These are phyloP conservation scores for Aspergillus ustus DNA, from an alignment of 2,329 filamentous ascomycete species.

Conservation along the genomic window DNA sequence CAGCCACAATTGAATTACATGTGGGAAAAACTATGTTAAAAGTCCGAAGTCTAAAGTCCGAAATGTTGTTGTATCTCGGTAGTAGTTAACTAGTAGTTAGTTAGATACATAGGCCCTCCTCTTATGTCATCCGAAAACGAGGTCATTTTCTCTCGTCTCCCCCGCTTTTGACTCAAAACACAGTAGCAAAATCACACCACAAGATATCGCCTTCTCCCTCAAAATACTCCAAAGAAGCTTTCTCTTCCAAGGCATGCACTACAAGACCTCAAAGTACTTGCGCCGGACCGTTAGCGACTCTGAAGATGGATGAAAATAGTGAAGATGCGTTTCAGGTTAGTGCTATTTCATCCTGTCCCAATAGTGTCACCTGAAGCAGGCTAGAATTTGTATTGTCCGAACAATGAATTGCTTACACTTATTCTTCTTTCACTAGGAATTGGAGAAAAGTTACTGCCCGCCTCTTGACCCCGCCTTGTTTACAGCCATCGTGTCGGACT, in stretches of 20 bases:
- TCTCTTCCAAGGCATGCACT: constrained; percentile 25
- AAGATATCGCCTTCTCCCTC: not conserved
- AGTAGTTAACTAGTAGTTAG: no score
- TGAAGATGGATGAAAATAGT: constrained; percentile 30
- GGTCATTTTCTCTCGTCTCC: not conserved
- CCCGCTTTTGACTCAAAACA: not conserved
- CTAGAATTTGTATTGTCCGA: not conserved
- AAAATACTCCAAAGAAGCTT: not conserved
- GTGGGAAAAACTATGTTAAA: not conserved
- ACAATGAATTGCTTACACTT: not conserved
- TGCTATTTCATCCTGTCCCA: constrained; percentile 2
- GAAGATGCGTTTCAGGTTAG: constrained; percentile 22
- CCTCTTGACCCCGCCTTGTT: constrained; percentile 79
- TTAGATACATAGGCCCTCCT: not conserved
- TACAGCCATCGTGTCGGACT: constrained; percentile 75
- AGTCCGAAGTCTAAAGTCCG: not conserved
- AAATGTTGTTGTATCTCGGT: no score
- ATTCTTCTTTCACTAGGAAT: constrained; percentile 31
- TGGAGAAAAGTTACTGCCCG: constrained; percentile 72
- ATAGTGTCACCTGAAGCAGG: not conserved
- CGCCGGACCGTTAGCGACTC: constrained; percentile 25
- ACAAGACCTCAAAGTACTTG: constrained; percentile 16
- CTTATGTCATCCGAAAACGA: constrained; percentile 12
- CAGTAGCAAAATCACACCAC: no score
- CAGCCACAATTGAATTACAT: not conserved